Base-by-base conservation (phyloP, 805 yeast genomes). In the Candida nitratophila region DNA sequence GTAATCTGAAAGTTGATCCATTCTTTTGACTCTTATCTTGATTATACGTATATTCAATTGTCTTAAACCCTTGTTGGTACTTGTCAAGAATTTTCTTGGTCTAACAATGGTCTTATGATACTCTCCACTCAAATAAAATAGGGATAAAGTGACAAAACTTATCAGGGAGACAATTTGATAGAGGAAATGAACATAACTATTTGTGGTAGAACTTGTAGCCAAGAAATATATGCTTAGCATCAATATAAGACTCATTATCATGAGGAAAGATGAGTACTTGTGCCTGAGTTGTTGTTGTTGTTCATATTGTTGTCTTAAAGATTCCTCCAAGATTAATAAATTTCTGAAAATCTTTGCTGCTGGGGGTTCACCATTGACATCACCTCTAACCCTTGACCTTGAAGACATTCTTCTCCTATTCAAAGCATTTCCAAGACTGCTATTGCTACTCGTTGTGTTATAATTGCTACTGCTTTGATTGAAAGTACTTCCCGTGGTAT, bases 121-220 rank as follows among this genome's bases (percentile, higher is more conserved):
- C 64, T 89, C 93, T 1, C 99, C 99, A 21, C 95, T 83, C 31
- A 91, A 63, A 55, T 85, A 89, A 63, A 87, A 91, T 37, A 91
- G 68, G 22, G 79, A 72, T 44, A 89, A 64, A 0, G 96, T 85
- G 17, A 90, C 78, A 26, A 76, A 52, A 17, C 78, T 73, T 42
- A 83, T 81, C 16, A 83, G 67, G 3, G 86, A 73, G 14, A 79
- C 57, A 40, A 86, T 78, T 56, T 80, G 78, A 47, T 65, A 66
- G 37, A 56, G 55, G 47, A 67, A 71, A 46, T 69, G 62, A 39
- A 56, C 57, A 49, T 71, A 56, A 16, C n/a, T 19, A 26, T 16
- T 17, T 3, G 8, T 19, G 3, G 41, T 8, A 9, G 41, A 3
- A 12, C 46, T 43, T 3, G 50, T 40, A 12, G 48, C 61, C 29